A percentile compares a stretch with the other conserved stretches of the same genome.
Conservation (phyloP, 345 rosid species). For the Linum lewisii region DNA sequence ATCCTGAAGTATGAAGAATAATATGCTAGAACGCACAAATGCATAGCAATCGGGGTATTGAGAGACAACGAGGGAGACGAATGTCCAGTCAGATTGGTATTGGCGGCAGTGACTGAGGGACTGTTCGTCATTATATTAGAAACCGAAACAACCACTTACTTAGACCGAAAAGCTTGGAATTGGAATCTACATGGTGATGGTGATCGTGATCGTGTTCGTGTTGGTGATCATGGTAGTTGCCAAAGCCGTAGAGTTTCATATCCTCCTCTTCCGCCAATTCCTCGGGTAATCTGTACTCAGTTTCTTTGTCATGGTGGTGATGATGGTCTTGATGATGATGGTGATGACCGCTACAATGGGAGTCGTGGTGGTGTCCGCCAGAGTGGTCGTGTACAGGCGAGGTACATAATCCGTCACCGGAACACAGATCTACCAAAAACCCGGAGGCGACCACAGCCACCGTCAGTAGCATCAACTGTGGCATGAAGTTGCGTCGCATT, state of each 20-base stretch:
- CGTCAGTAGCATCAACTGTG: conserved; percentile 4
- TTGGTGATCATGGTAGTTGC: conserved; percentile 32
- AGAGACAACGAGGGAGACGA: too few species aligned
- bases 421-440: conserved; percentile 41
- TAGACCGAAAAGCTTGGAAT: conserved; percentile 37
- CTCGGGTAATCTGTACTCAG: conserved; percentile 54
- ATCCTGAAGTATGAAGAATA: too few species aligned
- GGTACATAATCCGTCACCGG: conserved; percentile 29
- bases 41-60: too few species aligned
- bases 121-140: neutral
- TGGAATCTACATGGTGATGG: conserved; percentile 22
- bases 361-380: conserved; percentile 27
- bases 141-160: conserved; percentile 25
- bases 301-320: conserved; percentile 13
- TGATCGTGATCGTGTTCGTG: conserved; percentile 19
- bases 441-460: conserved; percentile 16
- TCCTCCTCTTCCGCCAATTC: conserved; percentile 94
- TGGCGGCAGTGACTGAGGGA: neutral
- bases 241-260: conserved; percentile 72
- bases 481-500: conserved; percentile 23
- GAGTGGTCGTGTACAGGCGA: conserved; percentile 31
- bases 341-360: conserved; percentile 14
- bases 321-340: conserved; percentile 16
- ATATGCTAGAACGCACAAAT: too few species aligned
- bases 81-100: neutral